Base-by-base conservation (phyloP, 176 grass and related monocot genomes). In the Hordeum marinum region DNA sequence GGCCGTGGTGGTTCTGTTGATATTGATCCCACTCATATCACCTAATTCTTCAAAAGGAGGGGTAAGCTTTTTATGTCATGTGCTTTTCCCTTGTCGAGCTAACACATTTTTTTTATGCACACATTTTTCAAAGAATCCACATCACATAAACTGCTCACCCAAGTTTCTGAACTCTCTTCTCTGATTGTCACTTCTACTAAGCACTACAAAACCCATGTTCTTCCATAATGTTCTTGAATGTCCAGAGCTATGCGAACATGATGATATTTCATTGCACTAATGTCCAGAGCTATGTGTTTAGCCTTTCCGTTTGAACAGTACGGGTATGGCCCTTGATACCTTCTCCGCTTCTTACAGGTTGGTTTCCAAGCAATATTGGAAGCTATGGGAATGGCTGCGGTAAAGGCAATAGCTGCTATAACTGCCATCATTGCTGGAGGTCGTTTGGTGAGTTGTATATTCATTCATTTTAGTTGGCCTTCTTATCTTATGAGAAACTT, bases 41-140 rank as follows among this genome's bases (percentile, higher is more conserved):
- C 96, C 96, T 79, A 99, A 96, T 80, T 99, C 96, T 74, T 99
- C 96, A 37, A 96, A 94, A 96, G 96, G 96, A 96, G 96, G 96
- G 96, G 96, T 99, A 99, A 86, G 9, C 10, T 92, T 85, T 89
- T 84, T 82, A 87, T 78, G 35, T 57, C 83, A 55, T 63, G 11
- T 8, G 79, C n/a, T 35, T 87, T 86, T 8, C 55, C 36, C 17
- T 79, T 75, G 21, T 62, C 76, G 57, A 60, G 39, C 20, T 80
- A 87, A 31, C 27, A 79, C 52, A 69, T 84, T 83, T 58, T 83
- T 34, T 52, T 70, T 46, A 3, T 83, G 55, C 37, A 63, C 54
- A 57, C 13, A 60, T 63, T 64, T 46, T 83, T 45, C 2, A 54
- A 81, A 81, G 54, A 43, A 83, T 63, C 46, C 17, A 34, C 40